Conservation (phyloP, 2,329 filamentous ascomycete species). For the Penicillium sp. region DNA sequence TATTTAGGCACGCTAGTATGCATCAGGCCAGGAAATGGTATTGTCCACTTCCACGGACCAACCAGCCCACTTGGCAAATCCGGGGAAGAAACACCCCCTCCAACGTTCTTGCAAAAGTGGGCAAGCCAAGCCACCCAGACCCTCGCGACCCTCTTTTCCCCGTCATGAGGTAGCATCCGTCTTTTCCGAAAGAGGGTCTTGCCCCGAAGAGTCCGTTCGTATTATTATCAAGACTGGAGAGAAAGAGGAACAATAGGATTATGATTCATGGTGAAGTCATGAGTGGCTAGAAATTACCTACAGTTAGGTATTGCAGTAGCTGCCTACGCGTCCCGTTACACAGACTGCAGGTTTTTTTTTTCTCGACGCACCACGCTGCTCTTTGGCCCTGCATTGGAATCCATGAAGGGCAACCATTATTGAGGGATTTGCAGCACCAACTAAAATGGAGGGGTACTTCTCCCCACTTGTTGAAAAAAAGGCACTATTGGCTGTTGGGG, state of each 20-base stretch:
- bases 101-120: neutral
- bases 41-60: neutral
- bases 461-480: neutral
- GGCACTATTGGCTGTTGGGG: conserved; percentile 1
- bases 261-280: neutral
- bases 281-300: neutral
- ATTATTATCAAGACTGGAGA: neutral
- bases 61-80: conserved; percentile 1
- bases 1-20: neutral
- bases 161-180: conserved; percentile 4
- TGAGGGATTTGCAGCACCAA: neutral
- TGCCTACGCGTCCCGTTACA: neutral
- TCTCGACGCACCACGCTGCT: neutral
- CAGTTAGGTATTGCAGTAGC: neutral
- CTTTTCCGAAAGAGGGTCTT: conserved; percentile 2
- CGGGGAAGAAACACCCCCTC: neutral
- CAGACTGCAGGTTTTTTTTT: neutral
- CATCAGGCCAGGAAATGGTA: neutral
- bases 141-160: neutral
- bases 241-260: neutral
- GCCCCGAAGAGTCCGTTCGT: neutral
- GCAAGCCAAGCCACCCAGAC: neutral
- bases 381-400: neutral
- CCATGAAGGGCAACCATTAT: neutral
- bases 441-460: neutral